phyloP scores from a whole-genome alignment of 768 basidiomycete species.

The Rhodosporidiobolus odoratus region DNA sequence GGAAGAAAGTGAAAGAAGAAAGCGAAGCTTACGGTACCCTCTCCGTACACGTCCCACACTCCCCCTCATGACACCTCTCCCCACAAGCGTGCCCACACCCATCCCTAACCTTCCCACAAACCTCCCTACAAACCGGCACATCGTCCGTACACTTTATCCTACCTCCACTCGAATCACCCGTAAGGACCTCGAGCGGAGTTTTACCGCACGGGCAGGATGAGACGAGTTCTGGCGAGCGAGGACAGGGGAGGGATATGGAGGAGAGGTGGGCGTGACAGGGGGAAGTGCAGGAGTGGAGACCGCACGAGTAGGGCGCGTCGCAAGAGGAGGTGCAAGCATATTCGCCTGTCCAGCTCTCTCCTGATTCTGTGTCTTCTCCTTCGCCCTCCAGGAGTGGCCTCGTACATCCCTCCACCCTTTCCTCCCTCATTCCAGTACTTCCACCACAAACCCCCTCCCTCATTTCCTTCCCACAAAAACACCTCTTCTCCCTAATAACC shows the following conservation, averaged over 20 bases:
- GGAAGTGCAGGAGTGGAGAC: constrained; percentile 65
- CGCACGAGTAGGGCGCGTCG: constrained; percentile 68
- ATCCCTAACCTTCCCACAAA: constrained; percentile 61
- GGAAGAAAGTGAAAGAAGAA: neutral
- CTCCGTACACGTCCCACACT: constrained; percentile 73
- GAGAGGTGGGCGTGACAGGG: constrained; percentile 53
- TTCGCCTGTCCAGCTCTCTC: constrained; percentile 59
- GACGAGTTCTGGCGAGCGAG: constrained; percentile 63
- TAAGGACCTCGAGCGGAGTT: constrained; percentile 52
- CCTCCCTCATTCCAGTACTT: constrained; percentile 47
- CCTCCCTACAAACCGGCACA: constrained; percentile 70
- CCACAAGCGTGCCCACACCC: constrained; percentile 72
- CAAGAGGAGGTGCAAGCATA: constrained; percentile 62
- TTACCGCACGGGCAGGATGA: constrained; percentile 79
- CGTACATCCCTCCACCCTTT: constrained; percentile 40
- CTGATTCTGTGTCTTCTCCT: constrained; percentile 35
- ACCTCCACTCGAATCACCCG: constrained; percentile 39
- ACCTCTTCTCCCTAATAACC: constrained; percentile 55
- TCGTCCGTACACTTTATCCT: constrained; percentile 68
- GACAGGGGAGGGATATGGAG: constrained; percentile 58
- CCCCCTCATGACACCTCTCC: constrained; percentile 64
- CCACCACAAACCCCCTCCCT: constrained; percentile 61
- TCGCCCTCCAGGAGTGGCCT: constrained; percentile 4
- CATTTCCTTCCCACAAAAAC: constrained; percentile 73
- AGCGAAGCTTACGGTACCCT: constrained; percentile 50